Percentiles rank a stretch among this genome's conserved stretches.
Evolutionary conservation across 2,329 filamentous ascomycete species (phyloP).

Genomic region (Monosporascus sp.): DNA sequence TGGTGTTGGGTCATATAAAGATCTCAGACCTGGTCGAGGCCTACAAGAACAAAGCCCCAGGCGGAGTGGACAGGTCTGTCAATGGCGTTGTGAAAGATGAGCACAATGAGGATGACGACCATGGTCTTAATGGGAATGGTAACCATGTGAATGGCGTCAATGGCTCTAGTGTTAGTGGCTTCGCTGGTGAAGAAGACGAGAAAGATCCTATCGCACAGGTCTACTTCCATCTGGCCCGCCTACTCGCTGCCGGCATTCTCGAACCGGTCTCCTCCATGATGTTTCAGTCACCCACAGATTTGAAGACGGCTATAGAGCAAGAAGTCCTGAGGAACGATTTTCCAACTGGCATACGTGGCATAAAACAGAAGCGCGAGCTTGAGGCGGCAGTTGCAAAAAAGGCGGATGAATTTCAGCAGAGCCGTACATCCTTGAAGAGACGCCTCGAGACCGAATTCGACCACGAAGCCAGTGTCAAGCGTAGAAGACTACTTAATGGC

Average conservation of each 20-base stretch:
- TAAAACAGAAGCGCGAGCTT: slow-evolving; percentile 61
- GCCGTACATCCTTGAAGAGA: slow-evolving; percentile 19
- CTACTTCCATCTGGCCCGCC: slow-evolving; percentile 44
- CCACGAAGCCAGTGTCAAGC: slow-evolving; percentile 34
- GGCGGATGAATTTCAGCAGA: slow-evolving; percentile 16
- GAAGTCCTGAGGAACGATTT: slow-evolving; percentile 50
- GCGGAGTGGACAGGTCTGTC: slow-evolving; percentile 18
- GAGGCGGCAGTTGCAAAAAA: slow-evolving; percentile 27
- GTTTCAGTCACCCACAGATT: slow-evolving; percentile 57
- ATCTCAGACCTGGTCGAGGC: slow-evolving; percentile 64
- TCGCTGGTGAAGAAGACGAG: slow-evolving; percentile 15
- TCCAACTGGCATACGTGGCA: slow-evolving; percentile 49
- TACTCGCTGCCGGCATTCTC: slow-evolving; percentile 62
- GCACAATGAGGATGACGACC: slow-evolving; percentile 25
- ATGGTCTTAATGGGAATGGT: slow-evolving; percentile 31
- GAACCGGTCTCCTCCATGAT: slow-evolving; percentile 54
- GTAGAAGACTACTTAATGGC: slow-evolving; percentile 51
- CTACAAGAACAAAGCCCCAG: slow-evolving; percentile 37
- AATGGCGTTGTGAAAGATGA: slow-evolving; percentile 19
- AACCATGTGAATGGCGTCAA: slow-evolving; percentile 31
- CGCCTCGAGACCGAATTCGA: slow-evolving; percentile 17
- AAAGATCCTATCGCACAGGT: slow-evolving; percentile 34
- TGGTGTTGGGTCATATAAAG: slow-evolving; percentile 72
- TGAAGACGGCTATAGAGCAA: slow-evolving; percentile 56
- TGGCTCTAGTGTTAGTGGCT: slow-evolving; percentile 12